Evolutionary conservation across 164 flowering plant species (phyloP), one percentile per base, ranked within the genome.

Genomic region (Aristolochia californica): DNA sequence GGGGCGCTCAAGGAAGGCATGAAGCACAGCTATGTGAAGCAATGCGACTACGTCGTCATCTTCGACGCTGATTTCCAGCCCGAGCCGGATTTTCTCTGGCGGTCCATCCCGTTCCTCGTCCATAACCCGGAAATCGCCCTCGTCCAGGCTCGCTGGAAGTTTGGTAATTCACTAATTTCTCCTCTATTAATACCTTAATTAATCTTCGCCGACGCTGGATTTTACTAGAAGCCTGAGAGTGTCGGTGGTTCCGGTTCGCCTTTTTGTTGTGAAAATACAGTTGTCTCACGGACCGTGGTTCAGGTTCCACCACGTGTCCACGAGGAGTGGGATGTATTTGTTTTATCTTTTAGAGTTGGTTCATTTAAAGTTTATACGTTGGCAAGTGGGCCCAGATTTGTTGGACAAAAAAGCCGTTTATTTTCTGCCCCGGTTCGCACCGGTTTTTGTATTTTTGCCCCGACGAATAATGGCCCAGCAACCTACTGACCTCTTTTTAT

Each of bases 31-130:
- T 93, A 93, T 60, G 95, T 85, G 1, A 82, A 85, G 43, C 78
- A 83, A 22, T 91, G 98, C 65, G 98, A 91, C 34, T 85, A 72
- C 56, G 95, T 91, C 1, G 91, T 76, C 56, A 88, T 93, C 34
- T 80, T 93, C 64, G 98, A 93, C 62, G 98, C 98, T 20, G 98
- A 93, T 73, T 93, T 93, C 70, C 83, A 80, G 49, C 98, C 98
- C 1, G 91, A 87, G 30, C 91, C 98, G 2, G 95, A 93, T 60
- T 93, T 65, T 59, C 86, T 93, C 49, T 63, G 80, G 55, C 74
- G 89, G 5, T 75, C 95, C 61, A 79, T 88, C 57, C 98, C 98
- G 0, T 91, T 79, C 62, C 75, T 91, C 49, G 55, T 69, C 22
- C 74, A 74, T 71, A 91, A 88, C 58, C 78, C 89, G 4, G 75